Evolutionary conservation across 2,329 filamentous ascomycete genomes (phyloP).

Genomic region (Hypoxylon sp.): DNA sequence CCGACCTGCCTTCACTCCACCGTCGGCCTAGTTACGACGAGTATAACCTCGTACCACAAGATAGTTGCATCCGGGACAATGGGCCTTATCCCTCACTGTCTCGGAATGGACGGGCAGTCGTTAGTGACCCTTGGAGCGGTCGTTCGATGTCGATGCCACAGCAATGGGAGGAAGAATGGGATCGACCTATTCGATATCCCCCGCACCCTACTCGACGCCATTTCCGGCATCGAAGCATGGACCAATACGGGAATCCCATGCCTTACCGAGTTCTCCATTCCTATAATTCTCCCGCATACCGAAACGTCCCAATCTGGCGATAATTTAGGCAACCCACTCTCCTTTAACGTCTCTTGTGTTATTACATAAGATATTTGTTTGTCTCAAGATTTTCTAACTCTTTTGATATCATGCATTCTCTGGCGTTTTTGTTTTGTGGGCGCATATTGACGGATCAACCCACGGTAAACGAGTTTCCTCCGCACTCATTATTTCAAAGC

Average conservation of each 20-base stretch:
- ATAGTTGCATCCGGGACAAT: constrained; percentile 44
- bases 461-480: not conserved
- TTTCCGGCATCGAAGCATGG: constrained; percentile 58
- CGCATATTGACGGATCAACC: constrained; percentile 21
- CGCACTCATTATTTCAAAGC: constrained; percentile 31
- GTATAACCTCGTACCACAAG: constrained; percentile 36
- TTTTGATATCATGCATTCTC: constrained; percentile 43
- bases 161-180: constrained; percentile 48
- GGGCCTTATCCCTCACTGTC: constrained; percentile 47
- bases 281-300: constrained; percentile 72
- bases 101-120: constrained; percentile 45
- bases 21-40: constrained; percentile 50
- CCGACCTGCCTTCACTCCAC: constrained; percentile 40
- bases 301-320: constrained; percentile 70
- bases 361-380: constrained; percentile 8
- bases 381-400: constrained; percentile 18
- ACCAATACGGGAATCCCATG: constrained; percentile 51
- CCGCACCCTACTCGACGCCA: constrained; percentile 57
- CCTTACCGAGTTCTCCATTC: constrained; percentile 70
- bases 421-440: constrained; percentile 39
- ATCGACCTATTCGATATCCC: constrained; percentile 54
- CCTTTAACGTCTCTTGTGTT: not conserved
- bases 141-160: constrained; percentile 44
- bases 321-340: constrained; percentile 48
- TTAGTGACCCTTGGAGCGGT: constrained; percentile 50